phyloP scores from a whole-genome alignment of 768 basidiomycete genomes.

The Leccinum barrowsii region DNA sequence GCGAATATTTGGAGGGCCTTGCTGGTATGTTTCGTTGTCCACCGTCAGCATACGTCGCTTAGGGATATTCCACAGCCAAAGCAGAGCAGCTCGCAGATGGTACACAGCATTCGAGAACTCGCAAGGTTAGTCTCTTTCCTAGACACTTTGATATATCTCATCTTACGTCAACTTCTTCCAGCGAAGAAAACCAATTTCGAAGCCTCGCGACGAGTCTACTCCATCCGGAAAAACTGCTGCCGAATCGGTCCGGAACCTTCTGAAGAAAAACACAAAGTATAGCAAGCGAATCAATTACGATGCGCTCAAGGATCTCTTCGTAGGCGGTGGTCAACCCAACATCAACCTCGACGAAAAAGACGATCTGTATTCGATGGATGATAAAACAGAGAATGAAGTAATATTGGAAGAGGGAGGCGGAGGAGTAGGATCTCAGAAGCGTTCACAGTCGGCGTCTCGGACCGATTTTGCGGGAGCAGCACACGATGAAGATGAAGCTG shows the following conservation, averaged over 20 bases:
- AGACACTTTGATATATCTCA: constrained; percentile 20
- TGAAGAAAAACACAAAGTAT: constrained; percentile 84
- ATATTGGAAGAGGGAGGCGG: constrained; percentile 40
- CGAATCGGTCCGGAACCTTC: constrained; percentile 42
- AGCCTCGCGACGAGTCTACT: constrained; percentile 73
- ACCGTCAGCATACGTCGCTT: constrained; percentile 35
- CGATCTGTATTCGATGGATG: constrained; percentile 54
- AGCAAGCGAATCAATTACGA: constrained; percentile 94
- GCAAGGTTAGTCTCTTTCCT: constrained; percentile 70
- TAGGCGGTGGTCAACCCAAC: constrained; percentile 33
- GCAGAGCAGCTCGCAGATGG: constrained; percentile 49
- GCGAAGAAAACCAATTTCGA: constrained; percentile 64
- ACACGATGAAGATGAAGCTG: constrained; percentile 25
- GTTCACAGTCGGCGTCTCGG: constrained; percentile 32
- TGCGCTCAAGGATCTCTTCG: constrained; percentile 77
- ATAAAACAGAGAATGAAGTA: constrained; percentile 40
- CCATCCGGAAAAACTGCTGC: constrained; percentile 37
- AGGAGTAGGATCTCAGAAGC: constrained; percentile 26
- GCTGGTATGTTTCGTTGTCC: constrained; percentile 49
- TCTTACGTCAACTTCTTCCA: constrained; percentile 27
- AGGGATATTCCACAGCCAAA: constrained; percentile 59
- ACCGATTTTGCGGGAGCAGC: constrained; percentile 1
- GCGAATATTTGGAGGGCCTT: constrained; percentile 83
- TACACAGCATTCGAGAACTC: constrained; percentile 48
- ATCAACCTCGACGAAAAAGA: constrained; percentile 40